Conservation (phyloP, 352 stramenopile species). For the Plasmopara halstedii region DNA sequence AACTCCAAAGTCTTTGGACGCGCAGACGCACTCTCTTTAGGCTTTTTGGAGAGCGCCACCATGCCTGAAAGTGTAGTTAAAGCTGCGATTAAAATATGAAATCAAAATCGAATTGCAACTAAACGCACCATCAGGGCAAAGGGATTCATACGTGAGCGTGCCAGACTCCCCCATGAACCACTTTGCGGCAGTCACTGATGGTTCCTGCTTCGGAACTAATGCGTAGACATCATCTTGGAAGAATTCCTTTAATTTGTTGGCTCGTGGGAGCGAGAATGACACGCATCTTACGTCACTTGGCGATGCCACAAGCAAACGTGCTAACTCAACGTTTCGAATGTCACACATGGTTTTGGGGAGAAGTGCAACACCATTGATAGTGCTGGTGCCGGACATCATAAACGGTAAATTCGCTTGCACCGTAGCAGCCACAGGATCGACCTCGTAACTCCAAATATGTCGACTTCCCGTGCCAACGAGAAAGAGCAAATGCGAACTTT, state of each 20-base stretch:
- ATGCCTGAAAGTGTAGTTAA: slow-evolving; percentile 25
- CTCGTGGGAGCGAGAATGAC: slow-evolving; percentile 60
- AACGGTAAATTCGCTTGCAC: slow-evolving; percentile 63
- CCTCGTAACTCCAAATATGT: slow-evolving; percentile 71
- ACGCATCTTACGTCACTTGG: slow-evolving; percentile 40
- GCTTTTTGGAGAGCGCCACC: slow-evolving; percentile 54
- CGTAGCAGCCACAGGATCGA: slow-evolving; percentile 27
- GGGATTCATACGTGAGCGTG: slow-evolving; percentile 39
- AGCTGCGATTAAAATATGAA: no score
- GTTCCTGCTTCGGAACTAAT: slow-evolving; percentile 20
- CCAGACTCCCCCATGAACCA: slow-evolving; percentile 55
- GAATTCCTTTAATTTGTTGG: slow-evolving; percentile 55
- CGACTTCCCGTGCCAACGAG: slow-evolving; percentile 56
- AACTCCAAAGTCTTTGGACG: slow-evolving; percentile 67
- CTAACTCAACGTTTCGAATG: slow-evolving; percentile 60
- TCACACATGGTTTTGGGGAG: slow-evolving; percentile 60
- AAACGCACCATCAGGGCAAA: slow-evolving; percentile 39
- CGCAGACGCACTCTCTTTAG: slow-evolving; percentile 20
- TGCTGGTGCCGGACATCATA: slow-evolving; percentile 31
- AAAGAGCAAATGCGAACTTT: slow-evolving; percentile 57
- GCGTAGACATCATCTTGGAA: slow-evolving; percentile 80
- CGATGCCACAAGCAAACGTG: slow-evolving; percentile 53
- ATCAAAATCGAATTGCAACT: no score
- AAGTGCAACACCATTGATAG: slow-evolving; percentile 52
- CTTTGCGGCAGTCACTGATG: slow-evolving; percentile 25